phyloP scores from a whole-genome alignment of 208 protist genomes.

The Wallacemonas rigidus region DNA sequence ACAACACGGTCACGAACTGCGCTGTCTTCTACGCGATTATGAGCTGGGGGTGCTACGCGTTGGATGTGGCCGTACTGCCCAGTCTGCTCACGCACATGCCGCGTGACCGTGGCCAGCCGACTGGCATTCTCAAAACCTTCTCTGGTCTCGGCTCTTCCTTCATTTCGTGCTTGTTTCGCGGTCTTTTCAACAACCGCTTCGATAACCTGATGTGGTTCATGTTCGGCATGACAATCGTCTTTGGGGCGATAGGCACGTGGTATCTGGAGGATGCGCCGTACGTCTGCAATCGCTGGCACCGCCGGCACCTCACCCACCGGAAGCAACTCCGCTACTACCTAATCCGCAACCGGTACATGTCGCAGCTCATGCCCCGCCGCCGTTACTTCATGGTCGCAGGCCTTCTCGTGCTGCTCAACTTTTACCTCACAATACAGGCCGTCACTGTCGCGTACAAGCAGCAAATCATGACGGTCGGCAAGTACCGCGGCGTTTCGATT shows the following conservation, averaged over 20 bases:
- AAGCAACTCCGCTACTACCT: constrained; percentile 35
- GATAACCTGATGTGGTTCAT: constrained; percentile 43
- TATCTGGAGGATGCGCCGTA: constrained; percentile 56
- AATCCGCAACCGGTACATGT: constrained; percentile 62
- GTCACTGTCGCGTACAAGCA: constrained; percentile 31
- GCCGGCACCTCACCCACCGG: constrained; percentile 25
- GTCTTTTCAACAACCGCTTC: constrained; percentile 34
- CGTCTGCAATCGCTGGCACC: constrained; percentile 39
- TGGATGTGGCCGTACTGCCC: constrained; percentile 42
- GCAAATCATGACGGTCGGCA: constrained; percentile 28
- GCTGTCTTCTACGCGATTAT: constrained; percentile 50
- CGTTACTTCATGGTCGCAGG: constrained; percentile 33
- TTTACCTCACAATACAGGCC: constrained; percentile 55
- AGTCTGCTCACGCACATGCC: constrained; percentile 47
- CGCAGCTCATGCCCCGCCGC: constrained; percentile 47
- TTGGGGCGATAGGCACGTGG: constrained; percentile 31
- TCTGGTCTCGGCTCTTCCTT: constrained; percentile 43
- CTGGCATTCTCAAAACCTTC: constrained; percentile 48
- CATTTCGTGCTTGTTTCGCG: constrained; percentile 44
- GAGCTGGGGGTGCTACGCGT: constrained; percentile 36
- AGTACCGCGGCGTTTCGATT: constrained; percentile 38
- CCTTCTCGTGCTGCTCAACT: constrained; percentile 50
- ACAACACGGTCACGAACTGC: constrained; percentile 24
- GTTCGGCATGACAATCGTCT: constrained; percentile 29
- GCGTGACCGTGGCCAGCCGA: constrained; percentile 43